Evolutionary conservation across 352 stramenopile species (phyloP).

Genomic region (Phytophthora sansomeana): DNA sequence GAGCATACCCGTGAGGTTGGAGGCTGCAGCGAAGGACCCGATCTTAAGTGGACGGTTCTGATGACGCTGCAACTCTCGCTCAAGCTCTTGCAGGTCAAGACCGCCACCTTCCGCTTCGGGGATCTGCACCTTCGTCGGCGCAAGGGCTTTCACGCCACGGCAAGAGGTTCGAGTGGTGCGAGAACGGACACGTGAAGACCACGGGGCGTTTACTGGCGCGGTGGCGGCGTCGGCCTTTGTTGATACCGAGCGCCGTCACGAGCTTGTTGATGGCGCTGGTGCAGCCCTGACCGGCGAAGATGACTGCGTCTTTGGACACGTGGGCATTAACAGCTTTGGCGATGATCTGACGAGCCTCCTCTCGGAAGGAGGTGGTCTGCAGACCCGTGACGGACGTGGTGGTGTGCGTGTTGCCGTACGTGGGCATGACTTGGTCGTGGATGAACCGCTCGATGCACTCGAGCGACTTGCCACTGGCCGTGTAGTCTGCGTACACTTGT

Average conservation of each 20-base stretch:
- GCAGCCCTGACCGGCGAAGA: constrained; percentile 93
- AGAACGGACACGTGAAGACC: constrained; percentile 94
- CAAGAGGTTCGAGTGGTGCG: constrained; percentile 98
- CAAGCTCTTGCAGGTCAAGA: constrained; percentile 70
- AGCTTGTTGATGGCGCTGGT: constrained; percentile 91
- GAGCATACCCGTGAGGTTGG: constrained; percentile 96
- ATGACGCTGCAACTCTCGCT: constrained; percentile 57
- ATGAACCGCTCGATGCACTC: constrained; percentile 93
- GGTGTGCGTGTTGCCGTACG: constrained; percentile 98
- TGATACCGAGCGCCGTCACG: constrained; percentile 69
- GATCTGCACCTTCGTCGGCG: constrained; percentile 85
- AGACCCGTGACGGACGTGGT: constrained; percentile 75
- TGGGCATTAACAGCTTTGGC: constrained; percentile 87
- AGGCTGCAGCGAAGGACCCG: constrained; percentile 93
- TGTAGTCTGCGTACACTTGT: constrained; percentile 96
- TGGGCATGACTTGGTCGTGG: constrained; percentile 85
- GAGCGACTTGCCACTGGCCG: constrained; percentile 90
- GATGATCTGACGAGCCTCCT: constrained; percentile 95
- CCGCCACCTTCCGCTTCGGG: constrained; percentile 54
- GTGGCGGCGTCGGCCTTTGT: constrained; percentile 39
- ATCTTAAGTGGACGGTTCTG: constrained; percentile 71
- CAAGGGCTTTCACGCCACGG: constrained; percentile 94
- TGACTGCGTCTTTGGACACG: constrained; percentile 91
- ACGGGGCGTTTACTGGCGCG: constrained; percentile 61
- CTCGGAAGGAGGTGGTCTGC: constrained; percentile 92